Evolutionary conservation across 352 stramenopile species (phyloP).

Genomic region (Thraustotheca clavata): DNA sequence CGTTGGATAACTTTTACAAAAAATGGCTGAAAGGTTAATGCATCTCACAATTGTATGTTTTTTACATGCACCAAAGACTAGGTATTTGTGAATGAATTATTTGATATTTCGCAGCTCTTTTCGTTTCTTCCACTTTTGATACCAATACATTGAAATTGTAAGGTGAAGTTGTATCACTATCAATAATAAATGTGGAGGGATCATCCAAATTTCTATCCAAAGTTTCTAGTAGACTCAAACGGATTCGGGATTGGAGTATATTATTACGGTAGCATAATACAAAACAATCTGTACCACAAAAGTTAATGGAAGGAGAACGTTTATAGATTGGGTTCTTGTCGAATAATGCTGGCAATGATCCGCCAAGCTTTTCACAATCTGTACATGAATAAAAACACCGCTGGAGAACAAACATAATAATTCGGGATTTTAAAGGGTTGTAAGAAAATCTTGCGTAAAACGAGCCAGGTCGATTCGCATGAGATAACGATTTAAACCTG

Average conservation of each 20-base stretch:
- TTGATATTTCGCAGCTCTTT: too few relatives aligned
- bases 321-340: not conserved
- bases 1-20: too few relatives aligned
- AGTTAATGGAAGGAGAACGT: not conserved
- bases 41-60: too few relatives aligned
- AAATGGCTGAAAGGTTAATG: too few relatives aligned
- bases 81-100: too few relatives aligned
- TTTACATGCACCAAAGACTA: too few relatives aligned
- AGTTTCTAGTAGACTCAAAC: not conserved
- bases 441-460: not conserved
- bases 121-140: too few relatives aligned
- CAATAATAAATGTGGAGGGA: too few relatives aligned
- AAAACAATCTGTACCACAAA: slow-evolving; percentile 12
- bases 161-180: too few relatives aligned
- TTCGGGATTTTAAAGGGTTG: not conserved
- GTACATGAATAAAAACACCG: not conserved
- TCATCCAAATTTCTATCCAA: too few relatives aligned
- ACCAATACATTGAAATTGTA: too few relatives aligned
- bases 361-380: not conserved
- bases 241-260: not conserved
- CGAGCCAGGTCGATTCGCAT: not conserved
- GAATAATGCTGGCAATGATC: not conserved
- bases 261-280: not conserved
- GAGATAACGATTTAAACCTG: not conserved
- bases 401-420: not conserved